Evolutionary conservation across 2,329 filamentous ascomycete genomes (phyloP), one percentile per base, ranked within the genome.

Genomic region (Colletotrichum neosansevieriae): DNA sequence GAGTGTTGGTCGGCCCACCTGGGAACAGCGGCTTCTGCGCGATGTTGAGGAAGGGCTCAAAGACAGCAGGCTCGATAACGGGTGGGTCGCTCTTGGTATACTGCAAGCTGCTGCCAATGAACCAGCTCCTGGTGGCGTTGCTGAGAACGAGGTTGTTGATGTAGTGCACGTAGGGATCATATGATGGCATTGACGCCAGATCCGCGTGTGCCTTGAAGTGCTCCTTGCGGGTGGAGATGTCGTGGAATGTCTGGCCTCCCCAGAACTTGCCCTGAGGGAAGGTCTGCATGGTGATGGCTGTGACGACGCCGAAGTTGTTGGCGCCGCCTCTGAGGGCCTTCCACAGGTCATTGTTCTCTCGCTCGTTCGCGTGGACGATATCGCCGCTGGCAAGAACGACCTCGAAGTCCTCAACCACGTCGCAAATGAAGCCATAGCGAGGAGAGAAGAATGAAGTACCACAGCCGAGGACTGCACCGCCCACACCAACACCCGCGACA

Each of bases 311-410:
- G 58, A 83, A 82, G 70, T 84, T 85, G 71, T 77, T 80, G 4
- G 76, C 76, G 11, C 83, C 83, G 12, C 83, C 83, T 54, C 81
- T 80, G 4, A 84, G 75, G 1, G 82, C 82, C 53, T 75, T 77
- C 72, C 75, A 85, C 1, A 85, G 75, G 63, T 85, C 82, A 0
- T 71, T 21, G 57, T 84, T 76, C 4, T 75, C 60, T 0, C 70
- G 54, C 0, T 67, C 70, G 38, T 78, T 81, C 5, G 79, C 82
- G n/a, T 79, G 78, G 11, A 83, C 73, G n/a, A 84, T 76, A 0
- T 67, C 51, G 4, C 83, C 82, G 60, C 75, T 72, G 1, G 79
- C 79, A 1, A 83, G 77, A 1, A 85, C 82, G 34, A 67, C 63
- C 17, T 70, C 42, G 4, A 62, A 70, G 0, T 47, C 36, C 7